Percentiles rank a stretch among this genome's conserved stretches.
phyloP scores from a whole-genome alignment of 345 rosid genomes.

The Melaleuca alternifolia region DNA sequence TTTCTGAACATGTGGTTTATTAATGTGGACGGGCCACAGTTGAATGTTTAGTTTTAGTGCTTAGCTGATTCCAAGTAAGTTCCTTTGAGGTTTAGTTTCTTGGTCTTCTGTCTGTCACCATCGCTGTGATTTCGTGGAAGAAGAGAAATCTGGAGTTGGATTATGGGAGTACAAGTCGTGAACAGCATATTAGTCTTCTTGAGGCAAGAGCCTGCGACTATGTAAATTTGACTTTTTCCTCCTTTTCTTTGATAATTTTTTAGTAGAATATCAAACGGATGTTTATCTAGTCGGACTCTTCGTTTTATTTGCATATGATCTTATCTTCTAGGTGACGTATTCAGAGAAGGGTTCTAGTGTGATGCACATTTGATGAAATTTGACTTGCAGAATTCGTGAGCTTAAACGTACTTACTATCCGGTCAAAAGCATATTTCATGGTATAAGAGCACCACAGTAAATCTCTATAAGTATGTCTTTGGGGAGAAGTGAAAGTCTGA shows the following conservation, averaged over 20 bases:
- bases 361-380: not conserved
- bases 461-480: not conserved
- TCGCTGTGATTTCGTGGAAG: not conserved
- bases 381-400: not conserved
- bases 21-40: not conserved
- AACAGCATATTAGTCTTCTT: not conserved
- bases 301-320: not conserved
- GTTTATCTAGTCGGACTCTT: not conserved
- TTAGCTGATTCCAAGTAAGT: not conserved
- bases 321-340: not conserved
- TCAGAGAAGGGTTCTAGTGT: not conserved
- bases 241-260: not conserved
- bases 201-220: not conserved
- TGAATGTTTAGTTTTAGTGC: not conserved
- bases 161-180: not conserved
- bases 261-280: not conserved
- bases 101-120: not conserved
- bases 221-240: not conserved
- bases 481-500: not conserved
- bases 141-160: not conserved
- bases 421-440: not conserved
- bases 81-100: not conserved
- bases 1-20: not conserved
- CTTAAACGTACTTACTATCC: not conserved
- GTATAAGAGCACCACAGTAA: not conserved